Evolutionary conservation across 2,329 filamentous ascomycete genomes (phyloP).

Genomic region (Cladosporium sp.): DNA sequence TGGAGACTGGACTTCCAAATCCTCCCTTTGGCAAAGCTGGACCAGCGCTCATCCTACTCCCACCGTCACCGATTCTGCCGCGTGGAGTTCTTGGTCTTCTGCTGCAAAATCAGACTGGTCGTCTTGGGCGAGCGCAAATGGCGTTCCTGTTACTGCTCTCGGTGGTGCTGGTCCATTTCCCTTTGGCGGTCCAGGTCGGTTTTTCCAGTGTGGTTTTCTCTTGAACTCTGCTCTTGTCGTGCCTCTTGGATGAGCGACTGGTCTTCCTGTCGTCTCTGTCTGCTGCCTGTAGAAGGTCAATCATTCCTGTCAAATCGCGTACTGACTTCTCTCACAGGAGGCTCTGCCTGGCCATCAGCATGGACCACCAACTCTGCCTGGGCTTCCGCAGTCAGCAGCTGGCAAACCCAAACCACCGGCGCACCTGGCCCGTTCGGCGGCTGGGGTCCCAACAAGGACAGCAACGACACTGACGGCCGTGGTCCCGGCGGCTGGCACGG

Average conservation of each 20-base stretch:
- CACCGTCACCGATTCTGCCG: conserved; percentile 5
- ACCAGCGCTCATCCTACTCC: conserved; percentile 10
- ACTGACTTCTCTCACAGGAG: conserved; percentile 4
- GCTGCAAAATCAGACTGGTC: conserved; percentile 19
- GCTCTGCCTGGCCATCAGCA: conserved; percentile 23
- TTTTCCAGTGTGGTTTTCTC: conserved; percentile 6
- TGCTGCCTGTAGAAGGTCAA: not conserved
- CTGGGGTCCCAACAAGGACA: conserved; percentile 10
- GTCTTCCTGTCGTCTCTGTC: not conserved
- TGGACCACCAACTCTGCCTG: conserved; percentile 21
- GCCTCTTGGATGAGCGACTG: too few relatives aligned
- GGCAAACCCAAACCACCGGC: conserved; percentile 15
- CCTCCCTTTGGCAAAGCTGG: conserved; percentile 6
- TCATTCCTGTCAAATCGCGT: not conserved
- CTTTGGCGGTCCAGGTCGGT: conserved; percentile 11
- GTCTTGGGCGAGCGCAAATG: conserved; percentile 20
- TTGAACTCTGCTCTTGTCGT: conserved; percentile 3
- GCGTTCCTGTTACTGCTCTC: conserved; percentile 6
- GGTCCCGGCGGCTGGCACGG: conserved; percentile 16
- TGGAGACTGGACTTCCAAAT: conserved; percentile 10
- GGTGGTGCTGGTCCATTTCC: conserved; percentile 9
- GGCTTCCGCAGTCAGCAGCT: conserved; percentile 19
- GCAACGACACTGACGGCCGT: not conserved
- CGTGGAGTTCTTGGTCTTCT: conserved; percentile 8
- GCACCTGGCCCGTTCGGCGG: conserved; percentile 23